Percentiles rank a stretch among this genome's conserved stretches.
These are phyloP conservation scores for Trypanosoma scelopori DNA, from an alignment of 208 protist genomes.

Conservation along the genomic window DNA sequence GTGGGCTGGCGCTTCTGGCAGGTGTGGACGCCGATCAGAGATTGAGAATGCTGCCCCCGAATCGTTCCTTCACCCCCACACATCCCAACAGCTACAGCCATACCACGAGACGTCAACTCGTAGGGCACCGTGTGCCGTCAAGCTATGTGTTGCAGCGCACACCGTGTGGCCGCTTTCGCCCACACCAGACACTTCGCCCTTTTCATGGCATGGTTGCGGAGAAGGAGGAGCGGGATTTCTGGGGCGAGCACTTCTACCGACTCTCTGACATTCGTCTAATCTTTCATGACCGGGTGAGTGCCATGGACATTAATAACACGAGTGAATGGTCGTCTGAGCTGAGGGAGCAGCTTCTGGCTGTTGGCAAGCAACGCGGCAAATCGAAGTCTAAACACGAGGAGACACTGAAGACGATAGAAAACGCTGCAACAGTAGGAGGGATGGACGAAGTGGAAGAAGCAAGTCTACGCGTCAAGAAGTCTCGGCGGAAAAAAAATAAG, in stretches of 20 bases:
- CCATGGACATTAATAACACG: conserved; percentile 39
- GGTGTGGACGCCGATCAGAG: conserved; percentile 1
- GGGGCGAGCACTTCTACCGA: conserved; percentile 73
- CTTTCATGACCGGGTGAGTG: conserved; percentile 74
- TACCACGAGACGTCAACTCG: conserved; percentile 4
- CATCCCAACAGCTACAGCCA: conserved; percentile 8
- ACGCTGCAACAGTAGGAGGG: background rate
- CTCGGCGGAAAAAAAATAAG: conserved; percentile 20
- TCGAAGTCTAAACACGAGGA: conserved; percentile 7
- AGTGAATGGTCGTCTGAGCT: conserved; percentile 34
- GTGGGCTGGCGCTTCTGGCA: background rate
- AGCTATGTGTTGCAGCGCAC: conserved; percentile 21
- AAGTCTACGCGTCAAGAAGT: conserved; percentile 22
- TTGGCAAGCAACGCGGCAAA: conserved; percentile 32
- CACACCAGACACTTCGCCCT: conserved; percentile 24
- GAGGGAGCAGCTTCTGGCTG: conserved; percentile 39
- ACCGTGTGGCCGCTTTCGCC: conserved; percentile 15
- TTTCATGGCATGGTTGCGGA: conserved; percentile 35
- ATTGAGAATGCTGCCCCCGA: conserved; percentile 26
- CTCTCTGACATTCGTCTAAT: conserved; percentile 59
- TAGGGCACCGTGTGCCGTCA: conserved; percentile 32
- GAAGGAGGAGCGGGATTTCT: conserved; percentile 78
- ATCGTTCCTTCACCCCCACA: conserved; percentile 38
- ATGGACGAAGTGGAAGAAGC: conserved; percentile 21
- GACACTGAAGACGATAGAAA: conserved; percentile 10